Base-by-base conservation (phyloP, 2,329 filamentous ascomycete genomes). In the Ceratocystis colombiana region DNA sequence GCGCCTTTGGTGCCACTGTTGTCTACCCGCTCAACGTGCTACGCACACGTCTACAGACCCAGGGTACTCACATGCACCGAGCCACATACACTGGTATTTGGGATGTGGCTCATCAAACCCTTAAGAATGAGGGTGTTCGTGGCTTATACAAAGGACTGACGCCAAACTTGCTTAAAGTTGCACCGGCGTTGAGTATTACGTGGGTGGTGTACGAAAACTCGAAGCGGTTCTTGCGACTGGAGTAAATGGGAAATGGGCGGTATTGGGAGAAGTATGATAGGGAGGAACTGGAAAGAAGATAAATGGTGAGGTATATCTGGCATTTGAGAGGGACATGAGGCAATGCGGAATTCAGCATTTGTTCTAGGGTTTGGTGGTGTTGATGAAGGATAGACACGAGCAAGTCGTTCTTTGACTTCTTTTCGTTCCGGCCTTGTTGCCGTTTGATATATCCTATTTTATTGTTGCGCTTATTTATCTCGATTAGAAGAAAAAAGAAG, bases 21-120 rank as follows among this genome's bases (percentile, higher is more conserved):
- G 94, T 99, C 45, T 99, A 99, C 73, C 94, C 94, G 0, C 79
- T 99, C 70, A 99, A 99, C 73, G 85, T 99, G 62, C 83, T 99
- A 25, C 86, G 94, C 67, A 99, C 94, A 3, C 82, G 93, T 70
- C 78, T 97, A 69, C 94, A 99, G 77, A 95, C 90, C 10, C 94
- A 97, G 76, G 94, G 94, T 65, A 97, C 94, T 0, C 83, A 86
- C n/a, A 85, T 95, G 74, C 94, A 99, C 74, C 90, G 88, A 4
- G 83, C 88, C 6, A 96, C 89, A 3, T 99, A 99, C 74, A 91
- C 85, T 1, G 90, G 94, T 46, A 93, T 97, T 69, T 83, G 86
- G 78, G 94, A 99, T 75, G 93, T 96, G 55, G 88, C 90, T 1
- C 82, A 82, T 65, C 90, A 88, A 76, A 99, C 94, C 7, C 78